Base-by-base conservation (phyloP, 2,329 filamentous ascomycete species). In the Fusarium clavum region DNA sequence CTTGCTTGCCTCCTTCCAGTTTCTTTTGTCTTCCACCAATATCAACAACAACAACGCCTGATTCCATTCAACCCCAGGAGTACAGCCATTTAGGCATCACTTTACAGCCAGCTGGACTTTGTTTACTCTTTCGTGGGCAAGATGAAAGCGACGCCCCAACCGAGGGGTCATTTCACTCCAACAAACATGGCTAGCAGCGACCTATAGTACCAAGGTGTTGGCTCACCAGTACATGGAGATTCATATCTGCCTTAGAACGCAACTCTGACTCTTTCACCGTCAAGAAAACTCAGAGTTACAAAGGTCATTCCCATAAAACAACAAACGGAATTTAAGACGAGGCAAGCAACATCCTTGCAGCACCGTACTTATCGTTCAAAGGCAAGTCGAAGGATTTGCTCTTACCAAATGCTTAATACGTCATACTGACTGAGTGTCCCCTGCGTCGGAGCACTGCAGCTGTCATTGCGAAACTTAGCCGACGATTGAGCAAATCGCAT, bases 301-400 rank as follows among this genome's bases (percentile, higher is more conserved):
- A 7, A 7, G 34, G 18, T 11, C 10, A 38, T 38, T 18, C 6
- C 34, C 34, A 38, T n/a, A 18, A n/a, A 38, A 38, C 18, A 38
- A n/a, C 34, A 38, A n/a, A 38, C 18, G 2, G 34, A n/a, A 7
- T 7, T 38, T n/a, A 18, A 4, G 34, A 38, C 34, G 3, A 38
- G 10, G 34, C 3, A 38, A 38, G 18, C 34, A 38, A n/a, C 34
- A 12, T n/a, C 6, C 10, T 12, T 38, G 10, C 10, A 38, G 18
- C 18, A n/a, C 6, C 10, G 32, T 4, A n/a, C 34, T 38, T 38
- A n/a, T 1, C 10, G 18, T 1, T 38, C 3, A 12, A n/a, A 38
- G 6, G 10, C 0, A 7, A 38, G 10, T 2, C n/a, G 10, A 38
- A 4, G 6, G 1, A 7, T n/a, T 12, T n/a, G 2, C 5, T 38